phyloP scores from a whole-genome alignment of 2,329 filamentous ascomycete species.

The Hymenoscyphus occultus region DNA sequence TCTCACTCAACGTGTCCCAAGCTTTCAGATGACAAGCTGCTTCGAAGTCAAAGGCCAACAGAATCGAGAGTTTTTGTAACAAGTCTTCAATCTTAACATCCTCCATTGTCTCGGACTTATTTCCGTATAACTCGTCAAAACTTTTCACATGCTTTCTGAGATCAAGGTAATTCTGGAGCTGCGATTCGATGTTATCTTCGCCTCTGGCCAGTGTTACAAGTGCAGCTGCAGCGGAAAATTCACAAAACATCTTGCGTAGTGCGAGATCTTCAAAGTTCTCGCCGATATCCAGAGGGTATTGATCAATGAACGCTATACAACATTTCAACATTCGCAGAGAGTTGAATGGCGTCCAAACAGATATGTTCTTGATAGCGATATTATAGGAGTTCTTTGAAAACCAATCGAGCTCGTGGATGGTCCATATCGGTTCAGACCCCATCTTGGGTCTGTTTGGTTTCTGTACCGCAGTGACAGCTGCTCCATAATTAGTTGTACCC shows the following conservation, averaged over 20 bases:
- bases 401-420: conserved; percentile 70
- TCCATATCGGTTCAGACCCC: conserved; percentile 45
- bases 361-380: conserved; percentile 61
- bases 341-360: conserved; percentile 50
- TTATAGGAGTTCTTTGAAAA: conserved; percentile 83
- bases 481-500: conserved; percentile 10
- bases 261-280: conserved; percentile 47
- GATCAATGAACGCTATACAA: conserved; percentile 51
- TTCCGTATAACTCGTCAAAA: conserved; percentile 51
- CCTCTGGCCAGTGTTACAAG: conserved; percentile 51
- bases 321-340: conserved; percentile 55
- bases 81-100: conserved; percentile 51
- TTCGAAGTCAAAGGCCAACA: conserved; percentile 79
- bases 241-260: conserved; percentile 64
- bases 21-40: conserved; percentile 62
- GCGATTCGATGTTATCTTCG: conserved; percentile 47
- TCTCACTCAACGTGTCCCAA: conserved; percentile 62
- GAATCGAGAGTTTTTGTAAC: conserved; percentile 57
- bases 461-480: conserved; percentile 38
- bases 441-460: conserved; percentile 40
- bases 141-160: conserved; percentile 57
- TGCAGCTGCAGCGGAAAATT: conserved; percentile 61
- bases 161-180: conserved; percentile 60
- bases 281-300: conserved; percentile 49
- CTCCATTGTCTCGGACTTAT: conserved; percentile 41